phyloP scores from a whole-genome alignment of 1,284 basidiomycete genomes.

The Rhizoctonia solani region DNA sequence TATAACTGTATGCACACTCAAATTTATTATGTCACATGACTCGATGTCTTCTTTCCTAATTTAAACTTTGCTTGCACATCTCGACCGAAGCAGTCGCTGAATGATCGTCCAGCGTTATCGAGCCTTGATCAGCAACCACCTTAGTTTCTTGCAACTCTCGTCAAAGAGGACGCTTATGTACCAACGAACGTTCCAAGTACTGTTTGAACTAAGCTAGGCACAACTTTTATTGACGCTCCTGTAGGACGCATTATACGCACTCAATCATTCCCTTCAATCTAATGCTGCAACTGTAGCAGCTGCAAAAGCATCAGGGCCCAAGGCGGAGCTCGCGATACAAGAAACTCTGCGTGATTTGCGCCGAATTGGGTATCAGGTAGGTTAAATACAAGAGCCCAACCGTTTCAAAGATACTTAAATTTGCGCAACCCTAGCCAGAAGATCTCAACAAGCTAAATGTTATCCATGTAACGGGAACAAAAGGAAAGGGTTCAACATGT shows the following conservation, averaged over 20 bases:
- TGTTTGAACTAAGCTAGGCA: not conserved
- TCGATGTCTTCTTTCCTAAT: not conserved
- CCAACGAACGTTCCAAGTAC: constrained; percentile 30
- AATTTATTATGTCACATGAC: constrained; percentile 15
- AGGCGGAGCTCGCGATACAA: constrained; percentile 63
- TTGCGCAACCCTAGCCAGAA: constrained; percentile 57
- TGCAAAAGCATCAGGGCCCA: constrained; percentile 74
- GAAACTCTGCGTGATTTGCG: constrained; percentile 91
- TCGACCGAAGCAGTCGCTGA: not conserved
- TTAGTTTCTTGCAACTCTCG: not conserved
- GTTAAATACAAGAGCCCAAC: constrained; percentile 40
- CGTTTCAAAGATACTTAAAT: not conserved
- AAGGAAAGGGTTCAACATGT: constrained; percentile 97
- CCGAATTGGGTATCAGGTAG: constrained; percentile 84
- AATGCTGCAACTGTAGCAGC: constrained; percentile 92
- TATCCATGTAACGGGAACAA: constrained; percentile 97
- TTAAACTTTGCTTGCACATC: not conserved
- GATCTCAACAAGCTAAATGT: constrained; percentile 91
- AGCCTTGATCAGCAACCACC: not conserved
- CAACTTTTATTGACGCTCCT: not conserved
- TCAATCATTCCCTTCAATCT: constrained; percentile 87
- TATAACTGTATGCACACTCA: not conserved
- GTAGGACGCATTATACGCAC: constrained; percentile 77
- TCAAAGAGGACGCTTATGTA: constrained; percentile 8
- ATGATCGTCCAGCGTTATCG: constrained; percentile 20